phyloP scores from a whole-genome alignment of 495 filamentous ascomycete genomes.

The Penicillium herquei region DNA sequence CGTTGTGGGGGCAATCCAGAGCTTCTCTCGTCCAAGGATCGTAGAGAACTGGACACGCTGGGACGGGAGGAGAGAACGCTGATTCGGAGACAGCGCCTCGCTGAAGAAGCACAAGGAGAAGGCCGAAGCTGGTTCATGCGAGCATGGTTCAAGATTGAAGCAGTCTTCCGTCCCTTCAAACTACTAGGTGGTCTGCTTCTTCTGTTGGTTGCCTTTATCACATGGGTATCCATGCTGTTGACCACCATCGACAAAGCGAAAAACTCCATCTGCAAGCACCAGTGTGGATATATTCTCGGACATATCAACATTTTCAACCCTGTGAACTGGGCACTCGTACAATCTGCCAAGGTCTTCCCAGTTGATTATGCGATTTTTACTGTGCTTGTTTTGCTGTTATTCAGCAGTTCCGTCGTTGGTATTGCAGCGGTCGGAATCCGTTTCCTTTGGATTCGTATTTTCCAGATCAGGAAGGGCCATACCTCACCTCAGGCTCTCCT shows the following conservation, averaged over 20 bases:
- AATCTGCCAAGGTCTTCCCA: slow-evolving; percentile 80
- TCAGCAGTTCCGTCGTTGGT: slow-evolving; percentile 80
- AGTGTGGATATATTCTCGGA: slow-evolving; percentile 92
- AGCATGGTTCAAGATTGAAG: slow-evolving; percentile 73
- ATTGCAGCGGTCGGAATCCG: slow-evolving; percentile 85
- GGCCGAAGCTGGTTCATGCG: slow-evolving; percentile 65
- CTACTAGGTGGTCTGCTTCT: slow-evolving; percentile 80
- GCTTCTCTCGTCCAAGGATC: slow-evolving; percentile 77
- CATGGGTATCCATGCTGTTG: slow-evolving; percentile 91
- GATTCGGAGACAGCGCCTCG: slow-evolving; percentile 82
- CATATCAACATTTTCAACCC: slow-evolving; percentile 93
- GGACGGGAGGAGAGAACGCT: slow-evolving; percentile 89
- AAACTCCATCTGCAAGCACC: slow-evolving; percentile 86
- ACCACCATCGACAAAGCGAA: slow-evolving; percentile 94
- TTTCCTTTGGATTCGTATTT: slow-evolving; percentile 91
- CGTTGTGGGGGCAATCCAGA: slow-evolving; percentile 75
- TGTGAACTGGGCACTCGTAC: slow-evolving; percentile 85
- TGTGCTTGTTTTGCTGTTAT: slow-evolving; percentile 78
- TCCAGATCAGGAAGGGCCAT: slow-evolving; percentile 83
- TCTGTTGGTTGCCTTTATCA: slow-evolving; percentile 63
- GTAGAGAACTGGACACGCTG: slow-evolving; percentile 82
- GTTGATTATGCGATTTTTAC: slow-evolving; percentile 90
- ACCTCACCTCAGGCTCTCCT: slow-evolving; percentile 93
- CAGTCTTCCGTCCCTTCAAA: slow-evolving; percentile 78
- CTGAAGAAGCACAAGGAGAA: slow-evolving; percentile 75